Evolutionary conservation across 495 filamentous ascomycete genomes (phyloP), one percentile per base, ranked within the genome.

Genomic region (Oleoguttula mirabilis): DNA sequence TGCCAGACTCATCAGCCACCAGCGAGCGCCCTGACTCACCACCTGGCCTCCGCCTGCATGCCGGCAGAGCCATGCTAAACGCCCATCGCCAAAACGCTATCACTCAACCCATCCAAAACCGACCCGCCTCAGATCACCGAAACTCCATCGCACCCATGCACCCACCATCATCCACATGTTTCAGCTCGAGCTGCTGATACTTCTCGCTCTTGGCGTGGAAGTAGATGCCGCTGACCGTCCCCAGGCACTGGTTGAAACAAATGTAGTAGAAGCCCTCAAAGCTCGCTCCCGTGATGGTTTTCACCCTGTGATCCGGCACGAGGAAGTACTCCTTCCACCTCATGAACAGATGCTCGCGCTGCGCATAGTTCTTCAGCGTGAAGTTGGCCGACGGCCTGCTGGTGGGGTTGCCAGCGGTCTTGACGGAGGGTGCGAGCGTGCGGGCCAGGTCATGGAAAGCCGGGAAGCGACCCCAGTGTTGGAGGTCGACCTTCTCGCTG

Each of bases 211-310:
- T 94, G 21, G 86, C 80, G 64, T 99, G 92, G 60, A 93, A 99
- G 61, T 99, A 99, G 36, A 94, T 94, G 8, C 92, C 92, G 53
- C 74, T 84, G 12, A 99, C 80, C 24, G 69, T 79, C 12, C 90
- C 90, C 20, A 71, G 66, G 10, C 83, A 66, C 64, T 96, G 92
- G 58, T 95, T 94, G 66, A 96, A 99, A 63, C 88, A 95, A 44
- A 99, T 96, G 53, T 96, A 99, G 57, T 99, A 99, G 56, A 99
- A 99, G 0, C 92, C 92, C 51, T 99, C 92, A 54, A 95, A 99
- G 52, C 87, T 94, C 0, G 92, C 92, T 3, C 92, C 92, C 21
- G 76, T 79, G 45, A 99, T 90, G 14, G 83, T 85, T 44, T 76
- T 68, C 16, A 95, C 85, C 2, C 84, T 74, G 61, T 99, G 92